phyloP scores from a whole-genome alignment of 495 filamentous ascomycete genomes.

The Tuber borchii region DNA sequence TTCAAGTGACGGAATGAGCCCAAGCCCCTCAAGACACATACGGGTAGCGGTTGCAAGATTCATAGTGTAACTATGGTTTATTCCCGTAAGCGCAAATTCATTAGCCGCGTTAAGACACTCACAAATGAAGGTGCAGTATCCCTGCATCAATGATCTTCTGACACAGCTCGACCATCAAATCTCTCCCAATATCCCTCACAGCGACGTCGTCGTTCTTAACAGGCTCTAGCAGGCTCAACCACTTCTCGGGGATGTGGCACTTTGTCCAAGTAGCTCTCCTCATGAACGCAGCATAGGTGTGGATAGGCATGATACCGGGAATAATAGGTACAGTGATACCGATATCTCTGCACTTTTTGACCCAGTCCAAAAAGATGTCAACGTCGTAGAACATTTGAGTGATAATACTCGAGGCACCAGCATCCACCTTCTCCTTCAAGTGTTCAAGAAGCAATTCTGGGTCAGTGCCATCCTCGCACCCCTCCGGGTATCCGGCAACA shows the following conservation, averaged over 20 bases:
- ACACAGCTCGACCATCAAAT: slow-evolving; percentile 87
- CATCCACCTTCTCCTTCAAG: slow-evolving; percentile 95
- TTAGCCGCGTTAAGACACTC: slow-evolving; percentile 34
- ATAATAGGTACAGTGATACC: slow-evolving; percentile 89
- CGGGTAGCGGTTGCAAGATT: slow-evolving; percentile 91
- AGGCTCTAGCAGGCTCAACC: slow-evolving; percentile 76
- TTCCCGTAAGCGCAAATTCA: slow-evolving; percentile 18
- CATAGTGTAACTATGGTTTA: slow-evolving; percentile 75
- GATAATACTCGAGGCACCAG: slow-evolving; percentile 84
- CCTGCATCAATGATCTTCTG: slow-evolving; percentile 71
- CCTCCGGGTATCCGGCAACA: slow-evolving; percentile 95
- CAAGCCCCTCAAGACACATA: slow-evolving; percentile 85
- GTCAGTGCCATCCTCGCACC: slow-evolving; percentile 84
- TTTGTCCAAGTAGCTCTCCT: slow-evolving; percentile 84
- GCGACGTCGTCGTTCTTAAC: slow-evolving; percentile 94
- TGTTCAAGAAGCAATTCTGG: slow-evolving; percentile 80
- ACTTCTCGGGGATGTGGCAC: slow-evolving; percentile 68
- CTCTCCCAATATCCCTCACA: slow-evolving; percentile 84
- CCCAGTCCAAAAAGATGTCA: slow-evolving; percentile 89
- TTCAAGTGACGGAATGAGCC: slow-evolving; percentile 65
- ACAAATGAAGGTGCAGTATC: slow-evolving; percentile 88
- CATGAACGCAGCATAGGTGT: slow-evolving; percentile 85
- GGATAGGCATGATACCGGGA: slow-evolving; percentile 98
- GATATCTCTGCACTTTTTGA: slow-evolving; percentile 69
- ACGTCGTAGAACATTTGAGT: slow-evolving; percentile 99